These are phyloP conservation scores for Psilocybe azurescens DNA, from an alignment of 768 basidiomycete genomes.

Conservation along the genomic window DNA sequence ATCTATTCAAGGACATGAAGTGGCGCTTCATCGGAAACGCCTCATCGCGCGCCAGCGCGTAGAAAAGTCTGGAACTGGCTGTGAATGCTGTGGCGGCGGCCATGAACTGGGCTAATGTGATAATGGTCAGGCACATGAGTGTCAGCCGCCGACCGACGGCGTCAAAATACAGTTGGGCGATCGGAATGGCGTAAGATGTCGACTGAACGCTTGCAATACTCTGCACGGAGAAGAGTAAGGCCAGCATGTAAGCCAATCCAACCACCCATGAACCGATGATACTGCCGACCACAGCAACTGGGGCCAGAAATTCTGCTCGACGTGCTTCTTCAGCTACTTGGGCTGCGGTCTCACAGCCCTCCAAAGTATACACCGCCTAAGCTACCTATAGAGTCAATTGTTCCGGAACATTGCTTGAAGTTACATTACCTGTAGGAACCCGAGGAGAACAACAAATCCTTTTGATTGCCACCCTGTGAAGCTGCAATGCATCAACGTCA, in stretches of 20 bases:
- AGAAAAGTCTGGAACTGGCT: constrained; percentile 60
- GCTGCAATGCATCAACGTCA: constrained; percentile 23
- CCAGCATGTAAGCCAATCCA: constrained; percentile 61
- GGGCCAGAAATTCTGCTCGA: constrained; percentile 60
- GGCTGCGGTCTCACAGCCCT: constrained; percentile 69
- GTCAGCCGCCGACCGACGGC: constrained; percentile 53
- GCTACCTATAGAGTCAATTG: constrained; percentile 1
- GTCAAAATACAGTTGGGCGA: constrained; percentile 62
- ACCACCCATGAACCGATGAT: constrained; percentile 63
- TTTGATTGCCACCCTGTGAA: constrained; percentile 60
- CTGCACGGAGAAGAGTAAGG: constrained; percentile 62
- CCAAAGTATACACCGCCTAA: constrained; percentile 62
- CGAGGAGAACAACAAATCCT: constrained; percentile 62
- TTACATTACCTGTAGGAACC: constrained; percentile 50
- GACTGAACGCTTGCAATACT: constrained; percentile 53
- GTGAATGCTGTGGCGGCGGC: constrained; percentile 64
- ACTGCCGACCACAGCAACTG: constrained; percentile 59
- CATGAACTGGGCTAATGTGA: constrained; percentile 55
- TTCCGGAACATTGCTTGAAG: neutral
- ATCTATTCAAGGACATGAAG: constrained; percentile 57
- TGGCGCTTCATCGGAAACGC: constrained; percentile 50
- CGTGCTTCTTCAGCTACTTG: constrained; percentile 66
- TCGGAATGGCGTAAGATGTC: constrained; percentile 60
- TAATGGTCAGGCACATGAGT: constrained; percentile 54
- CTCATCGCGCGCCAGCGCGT: constrained; percentile 60